Percentiles rank a stretch among this genome's conserved stretches.
Evolutionary conservation across 2,329 filamentous ascomycete genomes (phyloP).

Genomic region (Dothidotthia symphoricarpi): DNA sequence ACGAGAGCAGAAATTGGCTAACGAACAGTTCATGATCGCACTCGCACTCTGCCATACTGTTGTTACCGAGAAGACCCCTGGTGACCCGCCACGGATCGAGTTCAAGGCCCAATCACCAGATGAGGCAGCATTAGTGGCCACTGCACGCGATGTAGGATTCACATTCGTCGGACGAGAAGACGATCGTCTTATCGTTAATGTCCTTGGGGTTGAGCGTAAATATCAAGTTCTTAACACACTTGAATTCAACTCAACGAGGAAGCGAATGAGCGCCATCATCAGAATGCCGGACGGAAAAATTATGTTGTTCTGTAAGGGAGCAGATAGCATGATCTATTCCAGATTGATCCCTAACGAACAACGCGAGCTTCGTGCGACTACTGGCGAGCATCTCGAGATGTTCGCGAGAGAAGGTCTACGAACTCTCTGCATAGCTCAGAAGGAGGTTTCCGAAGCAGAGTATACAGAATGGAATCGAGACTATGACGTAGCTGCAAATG

Average conservation of each 20-base stretch:
- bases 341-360: conserved; percentile 84
- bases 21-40: conserved; percentile 89
- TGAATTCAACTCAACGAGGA: conserved; percentile 95
- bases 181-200: conserved; percentile 80
- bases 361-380: conserved; percentile 74
- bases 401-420: conserved; percentile 93
- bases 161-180: conserved; percentile 79
- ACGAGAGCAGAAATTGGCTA: conserved; percentile 71
- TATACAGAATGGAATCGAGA: conserved; percentile 82
- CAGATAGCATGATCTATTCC: conserved; percentile 95
- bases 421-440: conserved; percentile 89
- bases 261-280: conserved; percentile 97
- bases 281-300: conserved; percentile 90
- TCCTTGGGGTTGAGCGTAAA: conserved; percentile 79
- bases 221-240: conserved; percentile 91
- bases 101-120: conserved; percentile 98
- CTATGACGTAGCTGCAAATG: conserved; percentile 81
- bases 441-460: conserved; percentile 74
- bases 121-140: conserved; percentile 89
- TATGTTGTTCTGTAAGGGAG: conserved; percentile 92
- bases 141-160: conserved; percentile 92
- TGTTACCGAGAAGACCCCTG: conserved; percentile 83
- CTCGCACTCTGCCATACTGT: conserved; percentile 96
- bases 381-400: conserved; percentile 93
- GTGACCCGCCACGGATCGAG: conserved; percentile 85